Percentiles rank a stretch among this genome's conserved stretches.
Evolutionary conservation across 1,284 basidiomycete genomes (phyloP).

Genomic region (Vanrija humicola): DNA sequence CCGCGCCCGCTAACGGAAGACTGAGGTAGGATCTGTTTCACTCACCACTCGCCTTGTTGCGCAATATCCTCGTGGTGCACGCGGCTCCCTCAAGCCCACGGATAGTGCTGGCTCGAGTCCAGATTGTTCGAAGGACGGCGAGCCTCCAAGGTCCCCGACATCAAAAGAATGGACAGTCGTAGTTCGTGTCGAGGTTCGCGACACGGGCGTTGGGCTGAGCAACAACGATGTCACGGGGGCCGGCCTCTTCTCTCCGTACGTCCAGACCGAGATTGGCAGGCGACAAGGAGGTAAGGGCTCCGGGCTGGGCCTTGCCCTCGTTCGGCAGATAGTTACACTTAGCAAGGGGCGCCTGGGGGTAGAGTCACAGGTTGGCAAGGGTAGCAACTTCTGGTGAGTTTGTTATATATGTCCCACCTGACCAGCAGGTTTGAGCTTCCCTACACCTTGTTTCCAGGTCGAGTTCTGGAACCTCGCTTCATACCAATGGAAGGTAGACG

Average conservation of each 20-base stretch:
- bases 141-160: too few species aligned
- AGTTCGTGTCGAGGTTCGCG: constrained; percentile 73
- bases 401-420: not conserved
- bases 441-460: not conserved
- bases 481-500: too few species aligned
- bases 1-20: too few species aligned
- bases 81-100: too few species aligned
- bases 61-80: too few species aligned
- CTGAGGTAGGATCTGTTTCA: too few species aligned
- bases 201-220: constrained; percentile 74
- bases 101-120: too few species aligned
- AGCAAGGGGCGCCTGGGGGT: constrained; percentile 71
- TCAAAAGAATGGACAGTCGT: constrained; percentile 33
- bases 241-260: constrained; percentile 46
- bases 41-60: too few species aligned
- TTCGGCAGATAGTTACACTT: constrained; percentile 83
- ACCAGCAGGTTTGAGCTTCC: constrained; percentile 2
- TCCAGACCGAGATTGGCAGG: constrained; percentile 58
- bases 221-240: constrained; percentile 64
- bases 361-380: constrained; percentile 41
- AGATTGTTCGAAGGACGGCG: too few species aligned
- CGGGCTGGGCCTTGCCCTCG: constrained; percentile 78
- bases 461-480: not conserved
- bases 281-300: constrained; percentile 83
- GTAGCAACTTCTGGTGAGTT: constrained; percentile 44